Conservation (phyloP, 345 rosid species). For the Nasturtium officinale region DNA sequence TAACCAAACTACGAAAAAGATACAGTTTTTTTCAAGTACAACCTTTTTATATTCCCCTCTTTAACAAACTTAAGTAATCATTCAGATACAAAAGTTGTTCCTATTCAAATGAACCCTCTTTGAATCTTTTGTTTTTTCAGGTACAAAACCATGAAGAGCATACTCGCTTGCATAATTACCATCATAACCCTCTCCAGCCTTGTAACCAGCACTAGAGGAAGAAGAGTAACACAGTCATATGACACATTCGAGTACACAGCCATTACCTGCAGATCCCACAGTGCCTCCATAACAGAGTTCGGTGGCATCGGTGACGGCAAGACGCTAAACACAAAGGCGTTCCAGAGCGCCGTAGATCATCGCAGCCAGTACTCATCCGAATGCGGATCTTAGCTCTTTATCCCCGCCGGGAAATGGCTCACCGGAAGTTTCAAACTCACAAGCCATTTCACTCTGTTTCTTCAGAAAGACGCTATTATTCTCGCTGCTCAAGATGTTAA, state of each 20-base stretch:
- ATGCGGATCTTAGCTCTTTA: slow-evolving; percentile 76
- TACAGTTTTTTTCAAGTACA: background rate
- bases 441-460: slow-evolving; percentile 87
- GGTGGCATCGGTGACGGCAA: slow-evolving; percentile 90
- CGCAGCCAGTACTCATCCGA: slow-evolving; percentile 55
- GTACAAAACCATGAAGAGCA: slow-evolving; percentile 35
- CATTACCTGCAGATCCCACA: slow-evolving; percentile 74
- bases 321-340: slow-evolving; percentile 81
- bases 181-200: slow-evolving; percentile 20
- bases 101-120: background rate
- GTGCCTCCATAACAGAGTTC: slow-evolving; percentile 76
- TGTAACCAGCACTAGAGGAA: background rate
- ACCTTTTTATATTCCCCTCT: background rate
- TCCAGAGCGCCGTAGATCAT: slow-evolving; percentile 61
- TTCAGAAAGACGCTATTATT: slow-evolving; percentile 78
- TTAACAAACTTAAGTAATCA: background rate
- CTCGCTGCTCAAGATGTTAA: slow-evolving; percentile 81
- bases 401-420: slow-evolving; percentile 87
- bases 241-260: slow-evolving; percentile 69
- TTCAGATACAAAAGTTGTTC: background rate
- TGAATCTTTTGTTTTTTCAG: background rate
- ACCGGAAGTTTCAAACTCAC: slow-evolving; percentile 82
- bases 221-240: slow-evolving; percentile 31
- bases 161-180: slow-evolving; percentile 24
- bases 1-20: slow-evolving; percentile 3